Conservation (phyloP, 345 rosid species). For the Triadica sebifera region DNA sequence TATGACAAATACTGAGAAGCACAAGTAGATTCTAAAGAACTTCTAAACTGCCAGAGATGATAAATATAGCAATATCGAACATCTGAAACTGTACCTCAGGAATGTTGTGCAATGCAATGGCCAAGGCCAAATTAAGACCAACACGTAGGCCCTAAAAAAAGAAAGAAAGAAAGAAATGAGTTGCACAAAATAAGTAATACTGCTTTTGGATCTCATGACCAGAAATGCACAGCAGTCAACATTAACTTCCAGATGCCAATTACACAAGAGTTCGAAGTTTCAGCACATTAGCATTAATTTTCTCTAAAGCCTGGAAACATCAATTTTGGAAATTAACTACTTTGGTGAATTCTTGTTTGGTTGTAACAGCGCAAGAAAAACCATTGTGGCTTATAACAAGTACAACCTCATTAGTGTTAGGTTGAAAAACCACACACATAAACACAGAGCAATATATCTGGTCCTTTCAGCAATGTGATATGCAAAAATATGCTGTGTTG, state of each 20-base stretch:
- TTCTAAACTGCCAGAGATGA: neutral
- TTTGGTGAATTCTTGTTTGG: neutral
- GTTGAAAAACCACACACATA: neutral
- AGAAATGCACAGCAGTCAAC: neutral
- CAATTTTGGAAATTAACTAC: neutral
- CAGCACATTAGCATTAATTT: constrained; percentile 1
- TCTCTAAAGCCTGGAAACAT: neutral
- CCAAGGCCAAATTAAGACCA: constrained; percentile 90
- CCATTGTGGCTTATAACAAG: neutral
- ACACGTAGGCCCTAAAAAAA: constrained; percentile 79
- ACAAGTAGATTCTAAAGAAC: neutral
- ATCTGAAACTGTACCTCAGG: constrained; percentile 70
- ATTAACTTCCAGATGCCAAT: neutral
- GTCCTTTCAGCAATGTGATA: neutral
- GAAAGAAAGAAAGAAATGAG: constrained; percentile 12
- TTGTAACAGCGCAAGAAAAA: neutral
- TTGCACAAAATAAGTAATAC: neutral
- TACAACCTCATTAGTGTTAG: neutral
- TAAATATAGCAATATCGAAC: neutral
- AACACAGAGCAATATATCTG: neutral
- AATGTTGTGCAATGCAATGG: constrained; percentile 97
- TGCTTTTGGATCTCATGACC: constrained; percentile 3
- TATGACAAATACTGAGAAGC: neutral
- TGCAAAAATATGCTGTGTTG: neutral
- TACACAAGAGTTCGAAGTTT: neutral